Percentiles rank a stretch among this genome's conserved stretches.
phyloP scores from a whole-genome alignment of 2,329 filamentous ascomycete genomes.

The Colletotrichum tofieldiae region DNA sequence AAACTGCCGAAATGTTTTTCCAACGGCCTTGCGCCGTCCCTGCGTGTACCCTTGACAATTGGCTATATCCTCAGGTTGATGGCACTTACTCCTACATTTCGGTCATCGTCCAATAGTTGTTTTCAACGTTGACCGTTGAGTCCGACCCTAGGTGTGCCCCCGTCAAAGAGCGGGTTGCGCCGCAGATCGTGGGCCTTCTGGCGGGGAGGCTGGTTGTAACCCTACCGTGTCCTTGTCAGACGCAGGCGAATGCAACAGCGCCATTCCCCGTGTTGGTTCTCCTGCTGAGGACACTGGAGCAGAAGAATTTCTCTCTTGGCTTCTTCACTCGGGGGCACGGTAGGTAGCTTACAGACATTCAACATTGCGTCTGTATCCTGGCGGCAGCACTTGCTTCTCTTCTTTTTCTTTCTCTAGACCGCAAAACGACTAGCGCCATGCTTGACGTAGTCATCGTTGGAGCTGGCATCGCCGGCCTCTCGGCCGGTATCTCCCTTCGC shows the following conservation, averaged over 20 bases:
- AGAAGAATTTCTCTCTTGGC: constrained; percentile 1
- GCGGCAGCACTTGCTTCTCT: neutral
- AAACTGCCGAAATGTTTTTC: neutral
- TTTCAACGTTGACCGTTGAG: neutral
- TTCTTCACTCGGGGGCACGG: neutral
- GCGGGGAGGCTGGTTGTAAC: constrained; percentile 12
- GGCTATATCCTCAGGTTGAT: neutral
- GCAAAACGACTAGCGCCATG: constrained; percentile 42
- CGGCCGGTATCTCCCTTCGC: constrained; percentile 55
- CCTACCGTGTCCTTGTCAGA: neutral
- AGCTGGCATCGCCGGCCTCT: constrained; percentile 59
- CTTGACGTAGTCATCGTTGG: constrained; percentile 59
- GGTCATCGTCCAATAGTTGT: neutral
- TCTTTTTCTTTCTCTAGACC: neutral
- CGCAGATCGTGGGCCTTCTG: constrained; percentile 11
- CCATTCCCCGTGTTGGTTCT: constrained; percentile 16
- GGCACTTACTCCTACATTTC: neutral
- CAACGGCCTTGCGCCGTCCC: neutral
- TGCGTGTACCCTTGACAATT: neutral
- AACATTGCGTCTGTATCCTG: neutral
- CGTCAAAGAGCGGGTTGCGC: constrained; percentile 9
- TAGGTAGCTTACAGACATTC: neutral
- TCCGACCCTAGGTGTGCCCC: neutral
- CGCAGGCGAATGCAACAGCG: constrained; percentile 8
- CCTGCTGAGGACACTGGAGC: neutral